phyloP scores from a whole-genome alignment of 2,329 filamentous ascomycete species.

The Phialemoniopsis sp. region DNA sequence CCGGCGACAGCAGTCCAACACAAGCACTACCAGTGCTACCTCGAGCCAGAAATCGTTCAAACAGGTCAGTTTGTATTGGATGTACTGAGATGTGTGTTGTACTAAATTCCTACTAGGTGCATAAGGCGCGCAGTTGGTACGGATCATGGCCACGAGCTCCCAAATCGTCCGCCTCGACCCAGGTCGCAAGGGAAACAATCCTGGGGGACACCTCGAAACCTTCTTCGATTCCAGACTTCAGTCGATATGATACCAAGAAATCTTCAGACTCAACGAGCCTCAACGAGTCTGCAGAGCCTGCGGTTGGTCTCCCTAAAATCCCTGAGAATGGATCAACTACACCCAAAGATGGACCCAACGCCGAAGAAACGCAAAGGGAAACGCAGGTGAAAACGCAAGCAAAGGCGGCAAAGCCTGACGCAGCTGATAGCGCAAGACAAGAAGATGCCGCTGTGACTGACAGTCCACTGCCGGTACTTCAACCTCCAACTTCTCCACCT shows the following conservation, averaged over 20 bases:
- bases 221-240: slow-evolving; percentile 40
- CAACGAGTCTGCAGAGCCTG: slow-evolving; percentile 23
- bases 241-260: slow-evolving; percentile 44
- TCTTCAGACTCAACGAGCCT: slow-evolving; percentile 20
- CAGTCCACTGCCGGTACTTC: too few relatives aligned
- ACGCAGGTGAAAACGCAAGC: too few relatives aligned
- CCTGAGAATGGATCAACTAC: slow-evolving; percentile 15
- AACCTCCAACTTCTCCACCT: too few relatives aligned
- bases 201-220: slow-evolving; percentile 49
- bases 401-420: slow-evolving; percentile 3
- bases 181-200: slow-evolving; percentile 58
- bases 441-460: background rate
- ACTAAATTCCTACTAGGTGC: slow-evolving; percentile 29
- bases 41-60: slow-evolving; percentile 5
- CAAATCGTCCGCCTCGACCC: slow-evolving; percentile 56
- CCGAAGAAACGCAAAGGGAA: too few relatives aligned
- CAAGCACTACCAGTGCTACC: slow-evolving; percentile 4
- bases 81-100: too few relatives aligned
- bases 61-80: slow-evolving; percentile 7
- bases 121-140: slow-evolving; percentile 58
- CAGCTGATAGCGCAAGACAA: slow-evolving; percentile 5
- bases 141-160: slow-evolving; percentile 53
- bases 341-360: slow-evolving; percentile 2
- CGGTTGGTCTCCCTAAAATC: slow-evolving; percentile 21
- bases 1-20: background rate